phyloP scores from a whole-genome alignment of 2,329 filamentous ascomycete species.

The Nigrospora sphaerica region DNA sequence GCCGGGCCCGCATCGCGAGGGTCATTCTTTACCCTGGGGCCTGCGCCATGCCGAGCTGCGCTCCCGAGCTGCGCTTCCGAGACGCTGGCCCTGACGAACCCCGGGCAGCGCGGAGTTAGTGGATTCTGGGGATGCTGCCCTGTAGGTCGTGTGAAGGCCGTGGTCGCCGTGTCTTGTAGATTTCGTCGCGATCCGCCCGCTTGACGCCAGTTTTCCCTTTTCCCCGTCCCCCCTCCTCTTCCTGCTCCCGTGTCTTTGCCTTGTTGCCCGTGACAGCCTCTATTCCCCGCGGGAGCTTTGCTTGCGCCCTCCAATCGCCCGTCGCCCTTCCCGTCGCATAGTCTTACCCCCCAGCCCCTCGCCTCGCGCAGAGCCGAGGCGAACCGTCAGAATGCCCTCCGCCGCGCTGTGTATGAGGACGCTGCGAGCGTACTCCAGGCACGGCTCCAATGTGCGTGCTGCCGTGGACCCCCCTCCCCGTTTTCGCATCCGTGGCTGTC shows the following conservation, averaged over 20 bases:
- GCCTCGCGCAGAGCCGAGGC: background rate
- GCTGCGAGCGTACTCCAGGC: constrained; percentile 45
- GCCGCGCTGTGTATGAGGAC: constrained; percentile 41
- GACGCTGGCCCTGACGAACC: background rate
- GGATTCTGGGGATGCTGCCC: too few species aligned
- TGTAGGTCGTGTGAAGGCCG: too few species aligned
- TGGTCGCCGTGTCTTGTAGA: too few species aligned
- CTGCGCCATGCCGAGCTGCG: constrained; percentile 1
- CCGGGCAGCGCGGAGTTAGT: background rate
- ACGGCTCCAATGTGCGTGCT: constrained; percentile 45
- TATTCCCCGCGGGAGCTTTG: background rate
- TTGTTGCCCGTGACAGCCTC: background rate
- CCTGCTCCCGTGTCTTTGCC: too few species aligned
- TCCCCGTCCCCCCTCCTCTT: too few species aligned
- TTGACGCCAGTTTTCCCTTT: too few species aligned
- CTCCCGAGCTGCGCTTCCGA: background rate
- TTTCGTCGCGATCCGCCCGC: too few species aligned
- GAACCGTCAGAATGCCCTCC: constrained; percentile 38
- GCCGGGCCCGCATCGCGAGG: background rate
- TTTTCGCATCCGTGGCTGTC: too few species aligned
- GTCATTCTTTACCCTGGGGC: constrained; percentile 3
- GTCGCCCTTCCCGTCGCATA: background rate
- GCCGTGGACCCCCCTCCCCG: too few species aligned
- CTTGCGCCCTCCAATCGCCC: background rate
- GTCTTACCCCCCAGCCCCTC: background rate